Evolutionary conservation across 805 yeast genomes (phyloP).

Genomic region (Saccharomycopsis schoenii): DNA sequence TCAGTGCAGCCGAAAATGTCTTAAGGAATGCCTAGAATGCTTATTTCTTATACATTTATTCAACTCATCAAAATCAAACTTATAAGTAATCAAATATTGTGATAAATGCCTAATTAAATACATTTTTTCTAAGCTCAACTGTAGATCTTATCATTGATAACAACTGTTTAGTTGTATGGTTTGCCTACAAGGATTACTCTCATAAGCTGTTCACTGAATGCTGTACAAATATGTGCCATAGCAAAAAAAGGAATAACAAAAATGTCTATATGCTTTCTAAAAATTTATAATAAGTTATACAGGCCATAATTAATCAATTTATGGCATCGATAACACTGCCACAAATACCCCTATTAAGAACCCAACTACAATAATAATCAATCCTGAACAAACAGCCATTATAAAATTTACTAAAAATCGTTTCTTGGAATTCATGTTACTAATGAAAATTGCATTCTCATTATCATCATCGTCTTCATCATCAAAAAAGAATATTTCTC

Average conservation of each 20-base stretch:
- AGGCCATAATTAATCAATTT: neutral
- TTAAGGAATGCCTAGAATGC: constrained; percentile 19
- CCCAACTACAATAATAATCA: neutral
- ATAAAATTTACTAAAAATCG: neutral
- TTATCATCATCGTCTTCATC: neutral
- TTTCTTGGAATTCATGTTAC: neutral
- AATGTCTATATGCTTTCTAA: neutral
- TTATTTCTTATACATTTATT: neutral
- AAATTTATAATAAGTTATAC: too few species aligned
- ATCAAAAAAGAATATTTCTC: neutral
- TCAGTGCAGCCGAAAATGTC: constrained; percentile 32
- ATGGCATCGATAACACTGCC: neutral
- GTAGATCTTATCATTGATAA: too few species aligned
- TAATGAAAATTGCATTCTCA: too few species aligned
- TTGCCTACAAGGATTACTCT: too few species aligned
- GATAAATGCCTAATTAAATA: too few species aligned
- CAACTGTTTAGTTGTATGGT: too few species aligned
- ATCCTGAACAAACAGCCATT: neutral
- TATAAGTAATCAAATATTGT: neutral
- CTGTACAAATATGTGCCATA: too few species aligned
- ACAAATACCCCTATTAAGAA: neutral
- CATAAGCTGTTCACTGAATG: too few species aligned
- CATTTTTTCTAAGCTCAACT: too few species aligned
- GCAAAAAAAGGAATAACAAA: too few species aligned
- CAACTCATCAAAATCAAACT: neutral